Base-by-base conservation (phyloP, 148 eudicot species). In the Linanthus parryae region DNA sequence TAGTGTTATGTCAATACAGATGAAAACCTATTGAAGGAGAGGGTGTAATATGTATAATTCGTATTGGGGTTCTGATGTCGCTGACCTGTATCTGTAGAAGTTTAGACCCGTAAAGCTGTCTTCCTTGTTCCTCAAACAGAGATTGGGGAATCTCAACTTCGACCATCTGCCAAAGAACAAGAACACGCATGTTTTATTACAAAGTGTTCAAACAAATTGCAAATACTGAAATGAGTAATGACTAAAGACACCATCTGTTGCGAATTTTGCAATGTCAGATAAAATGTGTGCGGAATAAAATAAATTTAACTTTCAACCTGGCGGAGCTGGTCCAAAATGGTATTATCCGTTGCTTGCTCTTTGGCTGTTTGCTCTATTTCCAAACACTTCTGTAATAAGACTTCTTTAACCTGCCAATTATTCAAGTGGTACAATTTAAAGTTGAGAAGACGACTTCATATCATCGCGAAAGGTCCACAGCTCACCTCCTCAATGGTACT, bases 261-360 rank as follows among this genome's bases (percentile, higher is more conserved):
- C n/a, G n/a, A n/a, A n/a, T n/a, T n/a, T n/a, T n/a, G n/a, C n/a
- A n/a, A n/a, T n/a, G n/a, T n/a, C n/a, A n/a, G n/a, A n/a, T n/a
- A n/a, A n/a, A n/a, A n/a, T n/a, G n/a, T n/a, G n/a, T n/a, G n/a
- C n/a, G n/a, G n/a, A n/a, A n/a, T n/a, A n/a, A n/a, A n/a, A n/a
- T n/a, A n/a, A n/a, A n/a, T n/a, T n/a, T n/a, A n/a, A n/a, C n/a
- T n/a, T n/a, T n/a, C n/a, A n/a, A 92, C 99, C 94, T 92, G 80
- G 54, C 77, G 76, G 36, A 92, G 75, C 66, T 82, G 94, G 69
- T 92, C 96, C 34, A 92, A 71, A 58, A 92, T 92, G 55, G 95
- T 95, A 72, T 92, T 88, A 67, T 92, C 99, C 24, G 91, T 74
- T 38, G 99, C 99, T 74, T 88, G 99, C 40, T 92, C 99, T 69